Percentiles rank a stretch among this genome's conserved stretches.
Conservation (phyloP, 1,139 yeast genomes). For the Blastobotrys apis region DNA sequence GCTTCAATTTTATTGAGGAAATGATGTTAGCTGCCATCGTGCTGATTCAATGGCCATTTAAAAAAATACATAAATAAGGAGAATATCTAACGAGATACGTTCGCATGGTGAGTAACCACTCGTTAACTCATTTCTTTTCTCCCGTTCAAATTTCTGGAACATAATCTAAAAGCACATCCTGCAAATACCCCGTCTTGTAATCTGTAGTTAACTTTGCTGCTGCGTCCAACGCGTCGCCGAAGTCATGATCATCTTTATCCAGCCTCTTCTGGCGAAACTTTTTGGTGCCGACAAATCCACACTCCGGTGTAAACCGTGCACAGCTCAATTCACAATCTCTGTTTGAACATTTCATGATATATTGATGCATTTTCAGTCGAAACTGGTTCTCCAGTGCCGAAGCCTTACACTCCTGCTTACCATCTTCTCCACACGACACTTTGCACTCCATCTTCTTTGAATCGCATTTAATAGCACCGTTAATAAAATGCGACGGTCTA, state of each 20-base stretch:
- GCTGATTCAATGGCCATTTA: too few relatives aligned
- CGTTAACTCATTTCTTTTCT: too few relatives aligned
- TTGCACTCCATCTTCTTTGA: slow-evolving; percentile 4
- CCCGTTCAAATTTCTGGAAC: too few relatives aligned
- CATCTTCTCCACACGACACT: slow-evolving; percentile 8
- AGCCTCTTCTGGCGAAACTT: slow-evolving; percentile 1
- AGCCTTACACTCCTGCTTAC: slow-evolving; percentile 1
- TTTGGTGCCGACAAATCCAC: not conserved
- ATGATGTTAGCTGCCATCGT: too few relatives aligned
- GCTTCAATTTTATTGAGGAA: too few relatives aligned
- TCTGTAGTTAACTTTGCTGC: slow-evolving; percentile 10
- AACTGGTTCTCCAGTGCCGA: slow-evolving; percentile 8
- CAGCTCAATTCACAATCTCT: slow-evolving; percentile 6
- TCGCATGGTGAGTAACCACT: too few relatives aligned
- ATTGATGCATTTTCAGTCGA: slow-evolving; percentile 8
- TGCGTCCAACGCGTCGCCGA: slow-evolving; percentile 8
- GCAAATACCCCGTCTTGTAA: slow-evolving; percentile 5
- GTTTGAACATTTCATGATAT: slow-evolving; percentile 3
- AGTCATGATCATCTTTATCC: slow-evolving; percentile 7
- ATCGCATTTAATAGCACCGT: slow-evolving; percentile 7
- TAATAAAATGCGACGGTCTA: not conserved
- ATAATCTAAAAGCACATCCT: too few relatives aligned
- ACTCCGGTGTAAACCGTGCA: slow-evolving; percentile 2
- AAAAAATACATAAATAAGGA: too few relatives aligned
- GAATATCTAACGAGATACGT: too few relatives aligned